Conservation (phyloP, 2,329 filamentous ascomycete genomes). For the Aotearoamyces nothofagi region DNA sequence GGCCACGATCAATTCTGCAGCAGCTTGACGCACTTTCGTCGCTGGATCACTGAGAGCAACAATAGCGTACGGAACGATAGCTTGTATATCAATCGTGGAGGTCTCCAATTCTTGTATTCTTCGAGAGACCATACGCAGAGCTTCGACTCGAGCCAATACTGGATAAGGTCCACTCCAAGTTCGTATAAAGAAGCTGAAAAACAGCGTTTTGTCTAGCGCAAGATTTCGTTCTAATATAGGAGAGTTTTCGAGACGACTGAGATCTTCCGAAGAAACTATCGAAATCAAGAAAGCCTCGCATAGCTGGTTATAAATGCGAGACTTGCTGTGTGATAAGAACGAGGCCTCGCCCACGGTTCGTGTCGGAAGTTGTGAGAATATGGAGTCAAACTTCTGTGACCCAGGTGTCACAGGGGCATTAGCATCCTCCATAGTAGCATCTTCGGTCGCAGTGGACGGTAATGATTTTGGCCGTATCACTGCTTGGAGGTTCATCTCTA, state of each 20-base stretch:
- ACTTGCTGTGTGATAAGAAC: slow-evolving; percentile 35
- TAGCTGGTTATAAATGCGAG: slow-evolving; percentile 40
- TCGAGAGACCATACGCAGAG: slow-evolving; percentile 48
- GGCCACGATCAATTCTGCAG: slow-evolving; percentile 48
- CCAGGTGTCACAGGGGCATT: slow-evolving; percentile 9
- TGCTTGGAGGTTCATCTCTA: slow-evolving; percentile 62
- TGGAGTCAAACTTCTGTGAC: slow-evolving; percentile 16
- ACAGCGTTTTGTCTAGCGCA: slow-evolving; percentile 46
- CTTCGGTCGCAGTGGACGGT: slow-evolving; percentile 31
- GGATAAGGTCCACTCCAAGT: slow-evolving; percentile 62
- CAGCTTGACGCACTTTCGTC: slow-evolving; percentile 60
- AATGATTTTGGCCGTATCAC: slow-evolving; percentile 44
- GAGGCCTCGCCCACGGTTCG: slow-evolving; percentile 26
- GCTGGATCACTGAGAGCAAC: slow-evolving; percentile 61
- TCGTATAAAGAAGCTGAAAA: slow-evolving; percentile 60
- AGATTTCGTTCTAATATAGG: slow-evolving; percentile 36
- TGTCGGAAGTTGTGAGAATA: slow-evolving; percentile 15
- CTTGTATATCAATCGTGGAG: slow-evolving; percentile 52
- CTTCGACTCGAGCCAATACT: slow-evolving; percentile 50
- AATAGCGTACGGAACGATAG: slow-evolving; percentile 68
- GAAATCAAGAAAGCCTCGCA: slow-evolving; percentile 42
- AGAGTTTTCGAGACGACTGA: slow-evolving; percentile 26
- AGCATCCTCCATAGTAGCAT: slow-evolving; percentile 32
- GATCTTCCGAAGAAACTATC: slow-evolving; percentile 27
- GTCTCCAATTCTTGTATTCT: slow-evolving; percentile 36